Base-by-base conservation (phyloP, 768 basidiomycete species). In the Austroboletus eburneus region DNA sequence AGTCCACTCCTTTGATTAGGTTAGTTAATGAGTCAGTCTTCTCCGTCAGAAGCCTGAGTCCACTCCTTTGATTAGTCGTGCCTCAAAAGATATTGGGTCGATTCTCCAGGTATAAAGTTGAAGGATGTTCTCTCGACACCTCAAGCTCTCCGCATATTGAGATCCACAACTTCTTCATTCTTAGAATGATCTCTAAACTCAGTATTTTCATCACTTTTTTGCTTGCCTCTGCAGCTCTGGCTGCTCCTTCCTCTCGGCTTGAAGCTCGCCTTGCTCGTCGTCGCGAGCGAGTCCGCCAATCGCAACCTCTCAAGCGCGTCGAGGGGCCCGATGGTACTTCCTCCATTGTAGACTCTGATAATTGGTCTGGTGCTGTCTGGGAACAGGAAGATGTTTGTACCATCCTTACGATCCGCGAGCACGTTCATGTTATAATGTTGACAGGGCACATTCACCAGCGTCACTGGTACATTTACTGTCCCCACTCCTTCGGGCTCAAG, bases 381-480 rank as follows among this genome's bases (percentile, higher is more conserved):
- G 25, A 5, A 4, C 36, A 49, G 40, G 37, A n/a, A 35, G 27
- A 30, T 16, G 47, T 52, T 24, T 1, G 44, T 45, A 9, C 9
- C 42, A 14, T 16, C 25, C 25, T 25, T n/a, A 18, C 22, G 13
- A n/a, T 45, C n/a, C 17, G 17, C 5, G 1, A 8, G 24, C 30
- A 17, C 33, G 13, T 29, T n/a, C 2, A 35, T 30, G 40, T 43
- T 25, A 52, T n/a, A 16, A 12, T 16, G 34, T 21, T 22, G 33
- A 45, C 14, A 52, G 47, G 51, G 40, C 7, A 49, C 47, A 17
- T 52, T 52, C 27, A 49, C 43, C 13, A 42, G 25, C 22, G 44
- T 52, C 17, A 45, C 51, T 24, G 51, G 41, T 32, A 46, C 47
- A 18, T 39, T 52, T 32, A 52, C 51, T n/a, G 40, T 45, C n/a